These are phyloP conservation scores for Holtermannia corniformis DNA, from an alignment of 768 basidiomycete species.

Conservation along the genomic window DNA sequence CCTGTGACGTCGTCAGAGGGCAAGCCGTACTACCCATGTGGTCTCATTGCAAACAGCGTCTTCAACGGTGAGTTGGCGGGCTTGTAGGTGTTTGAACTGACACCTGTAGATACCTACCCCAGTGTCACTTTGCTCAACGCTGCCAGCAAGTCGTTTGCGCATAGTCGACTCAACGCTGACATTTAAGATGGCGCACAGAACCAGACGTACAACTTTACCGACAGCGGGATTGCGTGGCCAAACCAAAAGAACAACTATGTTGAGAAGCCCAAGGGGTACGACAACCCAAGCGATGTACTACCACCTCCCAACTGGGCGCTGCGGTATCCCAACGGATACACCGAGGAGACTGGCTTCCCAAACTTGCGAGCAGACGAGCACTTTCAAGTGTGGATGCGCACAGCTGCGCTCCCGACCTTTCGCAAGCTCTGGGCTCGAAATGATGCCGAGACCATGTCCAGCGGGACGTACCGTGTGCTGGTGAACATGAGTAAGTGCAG, in stretches of 20 bases:
- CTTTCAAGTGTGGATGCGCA: slow-evolving; percentile 99
- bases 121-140: slow-evolving; percentile 55
- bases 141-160: slow-evolving; percentile 39
- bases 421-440: slow-evolving; percentile 90
- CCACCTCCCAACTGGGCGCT: slow-evolving; percentile 88
- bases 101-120: slow-evolving; percentile 63
- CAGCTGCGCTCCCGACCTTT: slow-evolving; percentile 92
- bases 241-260: slow-evolving; percentile 88
- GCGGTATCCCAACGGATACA: slow-evolving; percentile 68
- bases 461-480: slow-evolving; percentile 65
- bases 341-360: slow-evolving; percentile 55
- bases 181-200: slow-evolving; percentile 33
- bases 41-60: slow-evolving; percentile 89
- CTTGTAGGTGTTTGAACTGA: neutral
- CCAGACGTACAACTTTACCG: slow-evolving; percentile 61
- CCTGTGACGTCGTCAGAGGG: slow-evolving; percentile 56
- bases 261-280: slow-evolving; percentile 51
- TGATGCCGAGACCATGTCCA: slow-evolving; percentile 59
- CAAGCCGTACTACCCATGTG: slow-evolving; percentile 80
- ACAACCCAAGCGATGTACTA: slow-evolving; percentile 55
- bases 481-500: slow-evolving; percentile 67
- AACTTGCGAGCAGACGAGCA: slow-evolving; percentile 70
- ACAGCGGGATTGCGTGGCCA: slow-evolving; percentile 84
- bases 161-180: neutral
- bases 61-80: slow-evolving; percentile 66